phyloP scores from a whole-genome alignment of 2,329 filamentous ascomycete species.

The Ophiostoma triangulosporum region DNA sequence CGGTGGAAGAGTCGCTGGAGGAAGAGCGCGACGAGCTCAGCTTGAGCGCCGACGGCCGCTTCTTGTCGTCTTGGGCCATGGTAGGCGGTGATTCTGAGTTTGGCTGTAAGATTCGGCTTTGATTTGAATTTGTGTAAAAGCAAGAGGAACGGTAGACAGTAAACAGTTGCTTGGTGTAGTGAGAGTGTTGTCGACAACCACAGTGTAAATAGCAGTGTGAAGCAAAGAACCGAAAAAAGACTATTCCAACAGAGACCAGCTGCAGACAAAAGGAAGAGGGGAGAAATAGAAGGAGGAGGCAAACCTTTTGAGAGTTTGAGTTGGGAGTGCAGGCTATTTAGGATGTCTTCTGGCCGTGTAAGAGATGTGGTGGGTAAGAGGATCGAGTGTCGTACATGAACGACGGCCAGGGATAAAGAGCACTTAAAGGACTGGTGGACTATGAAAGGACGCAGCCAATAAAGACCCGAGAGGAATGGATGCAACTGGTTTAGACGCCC shows the following conservation, averaged over 20 bases:
- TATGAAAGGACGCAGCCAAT: slow-evolving; percentile 32
- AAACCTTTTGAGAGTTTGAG: slow-evolving; percentile 12
- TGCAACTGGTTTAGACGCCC: slow-evolving; percentile 34
- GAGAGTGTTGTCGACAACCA: slow-evolving; percentile 7
- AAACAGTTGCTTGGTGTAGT: neutral
- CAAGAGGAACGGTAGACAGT: slow-evolving; percentile 3
- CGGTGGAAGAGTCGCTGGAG: slow-evolving; percentile 37
- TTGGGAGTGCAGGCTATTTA: slow-evolving; percentile 37
- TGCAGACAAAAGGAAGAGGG: slow-evolving; percentile 31
- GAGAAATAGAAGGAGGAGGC: slow-evolving; percentile 22
- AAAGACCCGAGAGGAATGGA: slow-evolving; percentile 15
- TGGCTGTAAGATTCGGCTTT: slow-evolving; percentile 15
- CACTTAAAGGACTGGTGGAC: slow-evolving; percentile 17
- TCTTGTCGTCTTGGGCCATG: slow-evolving; percentile 35
- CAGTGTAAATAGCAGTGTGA: slow-evolving; percentile 1
- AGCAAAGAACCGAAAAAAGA: slow-evolving; percentile 17
- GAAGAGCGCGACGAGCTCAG: slow-evolving; percentile 36
- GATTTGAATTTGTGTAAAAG: slow-evolving; percentile 11
- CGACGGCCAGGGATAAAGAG: slow-evolving; percentile 24
- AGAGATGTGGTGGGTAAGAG: slow-evolving; percentile 14
- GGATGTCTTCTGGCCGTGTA: slow-evolving; percentile 28
- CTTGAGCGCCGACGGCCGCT: slow-evolving; percentile 42
- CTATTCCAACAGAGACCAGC: slow-evolving; percentile 16
- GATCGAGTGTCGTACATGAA: slow-evolving; percentile 21
- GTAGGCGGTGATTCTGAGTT: slow-evolving; percentile 4